Evolutionary conservation across 2,329 filamentous ascomycete genomes (phyloP).

Genomic region (Chaetothyriales sp.): DNA sequence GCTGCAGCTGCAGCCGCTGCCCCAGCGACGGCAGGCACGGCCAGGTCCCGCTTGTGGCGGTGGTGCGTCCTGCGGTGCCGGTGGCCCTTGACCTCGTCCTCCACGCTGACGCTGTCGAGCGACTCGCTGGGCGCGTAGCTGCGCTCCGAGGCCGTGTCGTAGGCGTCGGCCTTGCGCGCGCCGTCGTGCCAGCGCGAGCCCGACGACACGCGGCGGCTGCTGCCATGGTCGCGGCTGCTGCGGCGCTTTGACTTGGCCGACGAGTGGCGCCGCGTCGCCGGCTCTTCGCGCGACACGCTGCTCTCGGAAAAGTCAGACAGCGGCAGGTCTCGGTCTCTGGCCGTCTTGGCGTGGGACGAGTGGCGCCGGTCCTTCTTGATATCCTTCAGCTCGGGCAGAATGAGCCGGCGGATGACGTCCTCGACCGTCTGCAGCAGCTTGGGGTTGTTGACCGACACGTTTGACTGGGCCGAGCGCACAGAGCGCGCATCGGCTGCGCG

Average conservation of each 20-base stretch:
- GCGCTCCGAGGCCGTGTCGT: conserved; percentile 35
- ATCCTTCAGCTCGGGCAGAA: conserved; percentile 80
- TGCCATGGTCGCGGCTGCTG: conserved; percentile 41
- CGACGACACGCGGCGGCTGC: conserved; percentile 44
- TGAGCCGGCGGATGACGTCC: conserved; percentile 78
- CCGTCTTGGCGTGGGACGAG: conserved; percentile 43
- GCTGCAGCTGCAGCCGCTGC: too few species aligned
- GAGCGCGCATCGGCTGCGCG: conserved; percentile 46
- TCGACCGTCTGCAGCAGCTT: conserved; percentile 83
- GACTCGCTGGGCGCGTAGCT: conserved; percentile 32
- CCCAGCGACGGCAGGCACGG: conserved; percentile 41
- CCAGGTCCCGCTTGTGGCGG: conserved; percentile 34
- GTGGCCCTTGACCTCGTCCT: conserved; percentile 39
- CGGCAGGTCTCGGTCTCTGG: conserved; percentile 21
- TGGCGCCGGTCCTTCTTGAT: conserved; percentile 75
- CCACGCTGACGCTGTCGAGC: conserved; percentile 33
- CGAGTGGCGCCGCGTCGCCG: conserved; percentile 39
- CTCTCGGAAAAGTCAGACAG: conserved; percentile 48
- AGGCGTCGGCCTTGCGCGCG: conserved; percentile 39
- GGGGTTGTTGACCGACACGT: conserved; percentile 79
- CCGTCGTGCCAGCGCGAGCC: conserved; percentile 39
- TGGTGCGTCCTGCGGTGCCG: conserved; percentile 40
- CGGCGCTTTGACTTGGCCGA: conserved; percentile 42
- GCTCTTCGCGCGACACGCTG: conserved; percentile 41
- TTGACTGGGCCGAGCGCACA: conserved; percentile 44